Conservation (phyloP, 352 stramenopile species). For the Pilasporangium apinafurcum region DNA sequence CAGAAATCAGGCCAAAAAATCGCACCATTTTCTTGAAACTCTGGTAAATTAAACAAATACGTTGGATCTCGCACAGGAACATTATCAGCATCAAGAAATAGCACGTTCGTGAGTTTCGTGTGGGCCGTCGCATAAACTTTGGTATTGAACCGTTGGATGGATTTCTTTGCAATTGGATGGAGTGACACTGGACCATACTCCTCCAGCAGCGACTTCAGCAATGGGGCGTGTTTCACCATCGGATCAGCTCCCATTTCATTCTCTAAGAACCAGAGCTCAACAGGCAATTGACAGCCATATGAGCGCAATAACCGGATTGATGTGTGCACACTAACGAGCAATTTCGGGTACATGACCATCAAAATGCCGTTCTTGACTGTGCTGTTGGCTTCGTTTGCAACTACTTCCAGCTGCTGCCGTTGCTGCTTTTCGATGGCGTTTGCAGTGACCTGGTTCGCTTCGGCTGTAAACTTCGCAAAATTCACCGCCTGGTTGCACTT, state of each 20-base stretch:
- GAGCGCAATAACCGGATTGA: constrained; percentile 15
- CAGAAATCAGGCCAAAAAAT: constrained; percentile 36
- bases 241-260: constrained; percentile 16
- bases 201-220: constrained; percentile 3
- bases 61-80: constrained; percentile 18
- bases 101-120: constrained; percentile 13
- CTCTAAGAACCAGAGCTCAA: constrained; percentile 19
- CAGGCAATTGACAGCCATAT: constrained; percentile 11
- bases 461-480: constrained; percentile 15
- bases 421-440: constrained; percentile 4
- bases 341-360: constrained; percentile 20
- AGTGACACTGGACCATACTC: constrained; percentile 5
- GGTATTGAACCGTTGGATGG: constrained; percentile 13
- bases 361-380: constrained; percentile 5
- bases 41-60: constrained; percentile 14
- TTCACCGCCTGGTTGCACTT: constrained; percentile 29
- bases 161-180: constrained; percentile 13
- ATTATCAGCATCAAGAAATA: constrained; percentile 28
- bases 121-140: constrained; percentile 18
- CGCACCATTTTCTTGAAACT: constrained; percentile 12
- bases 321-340: constrained; percentile 17
- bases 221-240: constrained; percentile 11
- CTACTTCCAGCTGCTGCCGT: not conserved
- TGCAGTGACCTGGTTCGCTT: constrained; percentile 12
- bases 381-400: not conserved